Evolutionary conservation across 352 stramenopile genomes (phyloP), one percentile per base, ranked within the genome.

Genomic region (Phytophthora pinifolia): DNA sequence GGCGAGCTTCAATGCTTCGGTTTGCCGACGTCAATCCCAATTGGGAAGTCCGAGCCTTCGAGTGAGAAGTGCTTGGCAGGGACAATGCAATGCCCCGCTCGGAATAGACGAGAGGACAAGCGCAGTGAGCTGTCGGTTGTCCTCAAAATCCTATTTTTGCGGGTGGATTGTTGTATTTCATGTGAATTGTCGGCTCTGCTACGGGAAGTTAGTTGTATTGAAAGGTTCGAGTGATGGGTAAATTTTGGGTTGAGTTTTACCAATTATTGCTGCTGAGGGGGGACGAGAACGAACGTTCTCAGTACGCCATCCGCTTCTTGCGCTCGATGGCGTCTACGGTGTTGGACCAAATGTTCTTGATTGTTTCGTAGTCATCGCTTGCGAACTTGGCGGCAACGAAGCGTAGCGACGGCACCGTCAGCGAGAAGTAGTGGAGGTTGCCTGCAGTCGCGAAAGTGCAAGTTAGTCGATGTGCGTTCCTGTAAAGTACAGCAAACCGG

Each of bases 311-410:
- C 54, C 79, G 79, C 67, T 92, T 92, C 74, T 88, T 89, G 46
- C 81, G 76, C 54, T 92, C 82, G 46, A 92, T 89, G 22, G 79
- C 82, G 46, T 92, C 82, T 62, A 87, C 89, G 14, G 82, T 83
- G 59, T 88, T 72, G 13, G 79, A 80, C 82, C 82, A 92, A 59
- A 92, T 80, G 53, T 80, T 86, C 68, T 89, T 89, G 70, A 89
- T 72, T 14, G 67, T 84, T 48, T 87, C 79, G 55, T 89, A 89
- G 74, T 92, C 81, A 15, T 92, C 82, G 41, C 82, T 92, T 37
- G 82, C 82, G 52, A 92, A 92, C 59, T 92, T 92, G 57, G 82
- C 82, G 20, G 82, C 78, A 27, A 92, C 70, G 33, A 92, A 92
- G 41, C 82, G 82, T 41, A 92, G 63, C 36, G 82, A 92, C 34